These are phyloP conservation scores for Oemleria cerasiformis DNA, from an alignment of 306 rosid genomes.

Conservation along the genomic window DNA sequence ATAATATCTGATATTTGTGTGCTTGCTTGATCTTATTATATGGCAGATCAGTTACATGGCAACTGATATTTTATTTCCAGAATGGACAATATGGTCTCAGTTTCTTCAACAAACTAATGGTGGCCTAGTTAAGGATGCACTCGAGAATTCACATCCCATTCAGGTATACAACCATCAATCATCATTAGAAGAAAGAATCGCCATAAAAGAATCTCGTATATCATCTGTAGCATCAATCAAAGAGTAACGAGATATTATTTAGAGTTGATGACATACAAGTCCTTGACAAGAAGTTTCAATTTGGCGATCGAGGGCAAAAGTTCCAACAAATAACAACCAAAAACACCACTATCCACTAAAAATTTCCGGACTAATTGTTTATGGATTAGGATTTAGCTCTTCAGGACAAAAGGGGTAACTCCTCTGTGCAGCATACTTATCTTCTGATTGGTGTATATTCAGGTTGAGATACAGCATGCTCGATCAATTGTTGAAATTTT, in stretches of 20 bases:
- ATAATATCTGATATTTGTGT: conserved; percentile 6
- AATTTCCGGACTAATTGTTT: too few relatives aligned
- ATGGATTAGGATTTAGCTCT: not conserved
- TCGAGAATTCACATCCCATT: conserved; percentile 61
- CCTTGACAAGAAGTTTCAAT: not conserved
- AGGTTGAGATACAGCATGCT: conserved; percentile 58
- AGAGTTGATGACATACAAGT: too few relatives aligned
- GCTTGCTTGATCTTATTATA: conserved; percentile 13
- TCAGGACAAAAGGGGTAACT: not conserved
- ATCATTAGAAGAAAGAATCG: not conserved
- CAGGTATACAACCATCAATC: conserved; percentile 33
- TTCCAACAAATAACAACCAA: too few relatives aligned
- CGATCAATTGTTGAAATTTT: conserved; percentile 49
- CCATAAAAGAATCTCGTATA: not conserved
- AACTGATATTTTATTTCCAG: conserved; percentile 51
- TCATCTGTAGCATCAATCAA: not conserved
- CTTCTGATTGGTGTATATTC: conserved; percentile 22
- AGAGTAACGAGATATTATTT: not conserved
- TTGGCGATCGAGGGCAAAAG: not conserved
- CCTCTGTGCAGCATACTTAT: not conserved
- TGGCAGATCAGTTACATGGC: conserved; percentile 65
- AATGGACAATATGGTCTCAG: conserved; percentile 63
- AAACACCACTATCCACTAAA: too few relatives aligned
- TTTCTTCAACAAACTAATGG: conserved; percentile 39
- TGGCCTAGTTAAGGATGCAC: conserved; percentile 55